Evolutionary conservation across 371 early-diverging fungal genomes (phyloP).

Genomic region (Actinomortierella wolfii): DNA sequence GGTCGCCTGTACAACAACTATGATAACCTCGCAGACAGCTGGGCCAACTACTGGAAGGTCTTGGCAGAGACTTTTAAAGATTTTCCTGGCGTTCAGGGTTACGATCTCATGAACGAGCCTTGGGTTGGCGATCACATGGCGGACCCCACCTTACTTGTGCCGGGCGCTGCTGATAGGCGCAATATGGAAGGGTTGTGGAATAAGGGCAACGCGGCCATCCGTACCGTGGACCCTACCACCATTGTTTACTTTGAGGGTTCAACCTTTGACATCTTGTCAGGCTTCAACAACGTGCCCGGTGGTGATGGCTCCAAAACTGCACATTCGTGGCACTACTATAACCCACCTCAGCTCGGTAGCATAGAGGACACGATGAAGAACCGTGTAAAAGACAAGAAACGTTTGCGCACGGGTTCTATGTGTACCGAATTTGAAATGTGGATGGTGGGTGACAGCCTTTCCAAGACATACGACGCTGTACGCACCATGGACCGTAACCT

Average conservation of each 20-base stretch:
- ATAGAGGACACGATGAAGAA: slow-evolving; percentile 46
- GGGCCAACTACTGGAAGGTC: slow-evolving; percentile 56
- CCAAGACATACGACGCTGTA: slow-evolving; percentile 5
- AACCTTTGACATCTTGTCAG: slow-evolving; percentile 51
- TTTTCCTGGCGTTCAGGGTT: slow-evolving; percentile 56
- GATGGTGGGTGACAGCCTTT: slow-evolving; percentile 16
- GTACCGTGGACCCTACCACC: slow-evolving; percentile 50
- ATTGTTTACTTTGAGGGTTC: slow-evolving; percentile 59
- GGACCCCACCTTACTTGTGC: slow-evolving; percentile 44
- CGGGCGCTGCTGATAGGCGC: slow-evolving; percentile 45
- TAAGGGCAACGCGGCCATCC: slow-evolving; percentile 48
- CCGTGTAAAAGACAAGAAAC: slow-evolving; percentile 46
- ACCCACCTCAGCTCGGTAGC: slow-evolving; percentile 48
- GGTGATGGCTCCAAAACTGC: slow-evolving; percentile 50
- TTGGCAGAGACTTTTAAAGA: slow-evolving; percentile 50
- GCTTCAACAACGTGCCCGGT: slow-evolving; percentile 59
- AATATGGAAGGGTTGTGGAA: slow-evolving; percentile 58
- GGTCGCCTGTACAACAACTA: slow-evolving; percentile 58
- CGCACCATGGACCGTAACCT: slow-evolving; percentile 36
- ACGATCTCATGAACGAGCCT: slow-evolving; percentile 62
- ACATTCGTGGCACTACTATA: slow-evolving; percentile 46
- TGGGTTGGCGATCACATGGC: slow-evolving; percentile 56
- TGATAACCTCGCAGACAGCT: slow-evolving; percentile 52
- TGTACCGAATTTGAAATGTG: slow-evolving; percentile 52
- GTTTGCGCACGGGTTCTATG: slow-evolving; percentile 47